phyloP scores from a whole-genome alignment of 805 yeast genomes.

The Candida palmyrensis region DNA sequence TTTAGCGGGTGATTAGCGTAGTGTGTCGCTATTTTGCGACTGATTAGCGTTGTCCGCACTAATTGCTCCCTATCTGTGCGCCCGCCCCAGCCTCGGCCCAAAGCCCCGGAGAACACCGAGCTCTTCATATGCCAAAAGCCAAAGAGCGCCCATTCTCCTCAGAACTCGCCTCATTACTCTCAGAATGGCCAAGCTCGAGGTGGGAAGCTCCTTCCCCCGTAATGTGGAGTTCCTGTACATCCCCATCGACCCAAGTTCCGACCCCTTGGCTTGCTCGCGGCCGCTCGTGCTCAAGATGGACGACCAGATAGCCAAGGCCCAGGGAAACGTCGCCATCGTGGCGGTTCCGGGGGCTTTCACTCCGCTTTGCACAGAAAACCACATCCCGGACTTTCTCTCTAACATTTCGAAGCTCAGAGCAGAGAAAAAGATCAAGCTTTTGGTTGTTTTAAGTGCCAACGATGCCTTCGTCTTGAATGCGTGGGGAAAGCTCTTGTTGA shows the following conservation, averaged over 20 bases:
- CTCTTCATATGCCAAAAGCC: not conserved
- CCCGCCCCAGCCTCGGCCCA: not conserved
- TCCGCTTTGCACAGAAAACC: slow-evolving; percentile 42
- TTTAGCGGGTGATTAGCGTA: no score
- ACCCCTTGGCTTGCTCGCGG: slow-evolving; percentile 28
- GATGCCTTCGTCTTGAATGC: slow-evolving; percentile 41
- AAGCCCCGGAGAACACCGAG: no score
- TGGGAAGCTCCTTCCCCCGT: slow-evolving; percentile 31
- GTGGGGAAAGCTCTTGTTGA: slow-evolving; percentile 38
- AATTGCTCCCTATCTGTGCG: not conserved
- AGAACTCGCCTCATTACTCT: not conserved
- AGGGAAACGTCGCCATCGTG: slow-evolving; percentile 26
- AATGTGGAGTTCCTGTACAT: slow-evolving; percentile 30
- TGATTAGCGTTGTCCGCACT: no score
- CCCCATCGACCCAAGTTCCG: slow-evolving; percentile 28
- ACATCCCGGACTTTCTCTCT: slow-evolving; percentile 33
- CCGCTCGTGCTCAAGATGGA: slow-evolving; percentile 32
- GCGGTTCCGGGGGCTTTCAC: slow-evolving; percentile 42
- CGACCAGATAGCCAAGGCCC: slow-evolving; percentile 20
- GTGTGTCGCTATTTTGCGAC: no score
- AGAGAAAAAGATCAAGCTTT: slow-evolving; percentile 23
- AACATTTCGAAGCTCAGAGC: slow-evolving; percentile 24
- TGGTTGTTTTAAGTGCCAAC: slow-evolving; percentile 35
- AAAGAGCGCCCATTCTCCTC: not conserved
- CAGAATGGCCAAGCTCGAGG: no score